Evolutionary conservation across 140 eudicot species (phyloP).

Genomic region (Flaveria floridana): DNA sequence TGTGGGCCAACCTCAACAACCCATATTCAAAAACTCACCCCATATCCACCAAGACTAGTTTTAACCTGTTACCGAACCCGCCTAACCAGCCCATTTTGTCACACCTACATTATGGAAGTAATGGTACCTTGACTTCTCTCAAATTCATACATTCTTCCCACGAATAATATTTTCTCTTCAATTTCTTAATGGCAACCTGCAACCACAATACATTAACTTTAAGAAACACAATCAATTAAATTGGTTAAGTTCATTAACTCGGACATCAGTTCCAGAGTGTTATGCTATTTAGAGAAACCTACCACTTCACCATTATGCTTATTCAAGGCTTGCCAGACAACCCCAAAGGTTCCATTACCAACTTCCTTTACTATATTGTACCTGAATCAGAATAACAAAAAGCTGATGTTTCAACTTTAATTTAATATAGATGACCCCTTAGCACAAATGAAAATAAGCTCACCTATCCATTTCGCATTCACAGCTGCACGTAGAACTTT

Average conservation of each 20-base stretch:
- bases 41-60: background rate
- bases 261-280: background rate
- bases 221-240: background rate
- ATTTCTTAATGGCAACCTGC: constrained; percentile 81
- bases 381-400: constrained; percentile 35
- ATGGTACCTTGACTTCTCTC: constrained; percentile 89
- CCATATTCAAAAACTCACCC: too few relatives aligned
- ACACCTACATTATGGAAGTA: background rate
- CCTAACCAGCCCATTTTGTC: background rate
- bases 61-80: background rate
- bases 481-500: constrained; percentile 43
- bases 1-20: background rate
- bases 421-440: background rate
- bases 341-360: constrained; percentile 91
- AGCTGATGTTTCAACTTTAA: background rate
- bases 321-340: constrained; percentile 75
- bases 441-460: constrained; percentile 10
- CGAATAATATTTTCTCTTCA: constrained; percentile 84
- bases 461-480: constrained; percentile 73
- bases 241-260: background rate
- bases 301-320: constrained; percentile 90
- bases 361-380: constrained; percentile 73
- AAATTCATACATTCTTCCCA: constrained; percentile 93
- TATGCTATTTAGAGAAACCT: constrained; percentile 23
- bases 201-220: constrained; percentile 11